phyloP scores from a whole-genome alignment of 495 filamentous ascomycete species.

The Hyaloscypha hepaticicola region DNA sequence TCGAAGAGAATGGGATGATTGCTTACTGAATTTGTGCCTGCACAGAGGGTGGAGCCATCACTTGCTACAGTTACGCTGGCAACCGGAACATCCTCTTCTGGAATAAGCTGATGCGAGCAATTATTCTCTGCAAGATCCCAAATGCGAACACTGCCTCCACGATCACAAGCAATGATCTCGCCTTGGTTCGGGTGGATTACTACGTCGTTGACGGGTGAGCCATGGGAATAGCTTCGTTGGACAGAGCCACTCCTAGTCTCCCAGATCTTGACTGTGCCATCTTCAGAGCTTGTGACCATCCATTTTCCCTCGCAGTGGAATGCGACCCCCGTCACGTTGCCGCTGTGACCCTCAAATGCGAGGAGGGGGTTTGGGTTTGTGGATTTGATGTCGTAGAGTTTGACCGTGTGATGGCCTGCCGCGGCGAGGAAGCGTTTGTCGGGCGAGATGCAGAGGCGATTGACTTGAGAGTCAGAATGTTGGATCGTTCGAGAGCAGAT shows the following conservation, averaged over 20 bases:
- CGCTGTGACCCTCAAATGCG: slow-evolving; percentile 92
- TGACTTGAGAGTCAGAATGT: slow-evolving; percentile 96
- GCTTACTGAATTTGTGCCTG: slow-evolving; percentile 85
- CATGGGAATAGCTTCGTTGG: slow-evolving; percentile 90
- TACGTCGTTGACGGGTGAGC: slow-evolving; percentile 85
- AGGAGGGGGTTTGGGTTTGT: slow-evolving; percentile 90
- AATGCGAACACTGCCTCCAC: slow-evolving; percentile 86
- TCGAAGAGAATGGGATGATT: not conserved
- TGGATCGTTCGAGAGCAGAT: slow-evolving; percentile 98
- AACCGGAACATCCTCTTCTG: slow-evolving; percentile 90
- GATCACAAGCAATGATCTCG: slow-evolving; percentile 94
- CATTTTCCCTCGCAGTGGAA: slow-evolving; percentile 99
- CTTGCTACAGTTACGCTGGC: slow-evolving; percentile 93
- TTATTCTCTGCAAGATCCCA: slow-evolving; percentile 98
- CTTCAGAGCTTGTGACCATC: slow-evolving; percentile 99
- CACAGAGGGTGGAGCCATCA: slow-evolving; percentile 91
- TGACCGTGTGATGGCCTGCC: slow-evolving; percentile 90
- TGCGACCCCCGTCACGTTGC: slow-evolving; percentile 92
- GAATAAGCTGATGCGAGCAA: slow-evolving; percentile 93
- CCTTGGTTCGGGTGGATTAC: slow-evolving; percentile 99
- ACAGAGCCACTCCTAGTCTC: slow-evolving; percentile 86
- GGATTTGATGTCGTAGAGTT: slow-evolving; percentile 96
- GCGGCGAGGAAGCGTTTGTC: slow-evolving; percentile 96
- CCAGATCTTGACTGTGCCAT: slow-evolving; percentile 98
- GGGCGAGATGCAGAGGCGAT: slow-evolving; percentile 95